Evolutionary conservation across 1,139 yeast species (phyloP), one percentile per base, ranked within the genome.

Genomic region (Kluyveromyces marxianus): DNA sequence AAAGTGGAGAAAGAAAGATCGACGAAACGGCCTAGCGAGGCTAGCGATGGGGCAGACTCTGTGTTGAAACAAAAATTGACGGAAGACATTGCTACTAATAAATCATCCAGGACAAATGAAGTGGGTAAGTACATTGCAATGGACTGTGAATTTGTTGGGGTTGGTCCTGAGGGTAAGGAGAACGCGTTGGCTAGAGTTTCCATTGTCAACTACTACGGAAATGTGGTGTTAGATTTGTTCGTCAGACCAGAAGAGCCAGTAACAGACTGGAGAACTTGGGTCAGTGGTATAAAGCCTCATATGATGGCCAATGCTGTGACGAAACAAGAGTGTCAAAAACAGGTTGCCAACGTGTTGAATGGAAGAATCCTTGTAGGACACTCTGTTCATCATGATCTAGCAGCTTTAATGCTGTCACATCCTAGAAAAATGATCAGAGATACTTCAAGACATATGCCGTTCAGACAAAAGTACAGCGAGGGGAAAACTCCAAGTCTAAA

Each of bases 91-190:
- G 30, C 44, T 2, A 48, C 44, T 10, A 42, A 51, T 24, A 40
- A 51, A n/a, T 44, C 43, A 4, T 49, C 51, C 29, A 59, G 54
- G 44, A 52, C 56, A 30, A 55, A 52, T 33, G 75, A 71, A 42
- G 71, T 78, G 1, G 96, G 96, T 0, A 83, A 76, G 56, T 88
- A 76, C 54, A 55, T 90, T 5, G 89, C 96, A 0, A 76, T 90
- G 49, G 97, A 90, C 67, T 89, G 97, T 70, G 97, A 90, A 59
- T 89, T 90, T 70, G 97, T 90, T 1, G 97, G 97, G 4, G 81
- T 84, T 0, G 97, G 96, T 0, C 77, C 75, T 1, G 80, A 79
- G 25, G 95, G 94, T 5, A 56, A 60, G 33, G 76, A 74, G 39
- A 81, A 90, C 4, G 90, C 82, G 1, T 70, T 90, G 30, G 97